Conservation (phyloP, 2,329 filamentous ascomycete genomes). For the Beauveria medogensis region DNA sequence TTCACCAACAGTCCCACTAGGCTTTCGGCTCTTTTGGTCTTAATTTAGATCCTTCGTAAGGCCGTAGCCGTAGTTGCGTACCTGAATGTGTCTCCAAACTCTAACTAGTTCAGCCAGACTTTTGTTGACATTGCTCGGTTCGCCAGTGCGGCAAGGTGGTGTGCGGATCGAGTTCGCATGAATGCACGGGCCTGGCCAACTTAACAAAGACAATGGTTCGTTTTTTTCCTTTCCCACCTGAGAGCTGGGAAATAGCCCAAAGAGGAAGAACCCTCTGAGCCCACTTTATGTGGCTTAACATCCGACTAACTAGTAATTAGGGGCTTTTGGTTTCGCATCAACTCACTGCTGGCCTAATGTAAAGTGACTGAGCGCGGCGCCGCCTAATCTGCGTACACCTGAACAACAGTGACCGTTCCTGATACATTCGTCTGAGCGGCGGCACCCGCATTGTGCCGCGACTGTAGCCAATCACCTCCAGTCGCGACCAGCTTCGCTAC, state of each 20-base stretch:
- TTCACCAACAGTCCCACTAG: neutral
- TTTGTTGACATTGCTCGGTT: neutral
- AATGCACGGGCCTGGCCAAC: neutral
- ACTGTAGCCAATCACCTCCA: neutral
- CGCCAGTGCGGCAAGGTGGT: neutral
- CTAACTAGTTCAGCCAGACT: neutral
- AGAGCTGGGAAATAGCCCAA: neutral
- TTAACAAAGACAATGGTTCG: neutral
- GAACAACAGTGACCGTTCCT: neutral
- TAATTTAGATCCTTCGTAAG: neutral
- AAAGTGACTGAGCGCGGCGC: slow-evolving; percentile 2
- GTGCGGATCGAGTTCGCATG: slow-evolving; percentile 1
- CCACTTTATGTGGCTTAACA: neutral
- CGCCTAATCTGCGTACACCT: neutral
- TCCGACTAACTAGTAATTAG: too few relatives aligned
- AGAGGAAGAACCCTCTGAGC: too few relatives aligned
- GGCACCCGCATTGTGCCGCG: neutral
- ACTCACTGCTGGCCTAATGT: neutral
- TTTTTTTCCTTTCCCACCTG: neutral
- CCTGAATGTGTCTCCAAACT: neutral
- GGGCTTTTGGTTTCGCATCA: neutral
- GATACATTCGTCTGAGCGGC: slow-evolving; percentile 4
- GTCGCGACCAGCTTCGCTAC: neutral
- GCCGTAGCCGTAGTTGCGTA: too few relatives aligned
- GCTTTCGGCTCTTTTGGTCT: neutral